Percentiles rank a stretch among this genome's conserved stretches.
Conservation (phyloP, 2,329 filamentous ascomycete species). For the Aphanoascus verrucosus region DNA sequence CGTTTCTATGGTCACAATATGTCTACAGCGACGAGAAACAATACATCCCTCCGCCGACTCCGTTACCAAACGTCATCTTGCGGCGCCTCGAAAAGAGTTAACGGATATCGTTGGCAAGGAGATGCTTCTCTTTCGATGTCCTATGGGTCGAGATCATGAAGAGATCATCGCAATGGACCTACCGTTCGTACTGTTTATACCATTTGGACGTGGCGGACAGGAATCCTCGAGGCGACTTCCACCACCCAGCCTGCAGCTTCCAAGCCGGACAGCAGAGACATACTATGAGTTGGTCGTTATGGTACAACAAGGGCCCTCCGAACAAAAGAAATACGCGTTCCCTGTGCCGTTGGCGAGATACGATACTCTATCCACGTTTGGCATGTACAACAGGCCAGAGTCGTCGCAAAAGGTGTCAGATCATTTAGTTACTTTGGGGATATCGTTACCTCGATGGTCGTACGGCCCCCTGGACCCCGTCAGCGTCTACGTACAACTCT, state of each 20-base stretch:
- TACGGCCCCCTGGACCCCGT: conserved; percentile 94
- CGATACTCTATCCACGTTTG: conserved; percentile 94
- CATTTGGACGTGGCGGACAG: conserved; percentile 80
- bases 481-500: conserved; percentile 87
- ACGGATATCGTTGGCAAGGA: conserved; percentile 93
- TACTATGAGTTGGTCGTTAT: conserved; percentile 94
- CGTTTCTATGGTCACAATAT: conserved; percentile 88
- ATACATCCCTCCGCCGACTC: conserved; percentile 96
- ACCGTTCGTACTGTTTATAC: conserved; percentile 94
- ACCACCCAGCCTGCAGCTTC: conserved; percentile 79
- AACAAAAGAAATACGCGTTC: conserved; percentile 83
- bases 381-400: conserved; percentile 97
- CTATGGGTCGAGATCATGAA: conserved; percentile 72
- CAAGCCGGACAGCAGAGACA: conserved; percentile 89
- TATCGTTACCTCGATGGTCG: conserved; percentile 88
- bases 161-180: conserved; percentile 91
- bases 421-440: conserved; percentile 81
- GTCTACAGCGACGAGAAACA: conserved; percentile 82
- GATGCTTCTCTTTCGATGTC: conserved; percentile 79
- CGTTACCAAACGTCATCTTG: conserved; percentile 80
- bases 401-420: conserved; percentile 75
- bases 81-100: conserved; percentile 79
- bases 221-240: conserved; percentile 84
- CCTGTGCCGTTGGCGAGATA: conserved; percentile 86
- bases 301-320: conserved; percentile 77